A percentile compares a stretch with the other conserved stretches of the same genome.
phyloP scores from a whole-genome alignment of 2,329 filamentous ascomycete genomes.

The Annulohypoxylon truncatum region DNA sequence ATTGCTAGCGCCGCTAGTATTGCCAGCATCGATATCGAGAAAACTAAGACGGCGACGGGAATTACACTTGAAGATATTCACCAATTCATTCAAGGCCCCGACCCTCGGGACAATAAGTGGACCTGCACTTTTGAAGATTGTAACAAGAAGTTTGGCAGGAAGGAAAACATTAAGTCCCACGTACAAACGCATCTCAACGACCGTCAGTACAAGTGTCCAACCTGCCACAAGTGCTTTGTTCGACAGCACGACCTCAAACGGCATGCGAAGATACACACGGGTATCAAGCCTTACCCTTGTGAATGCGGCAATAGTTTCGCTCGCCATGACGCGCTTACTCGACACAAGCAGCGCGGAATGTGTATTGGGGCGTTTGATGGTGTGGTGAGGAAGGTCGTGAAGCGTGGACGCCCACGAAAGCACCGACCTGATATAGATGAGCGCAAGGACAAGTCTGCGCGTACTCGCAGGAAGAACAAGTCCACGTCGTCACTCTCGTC shows the following conservation, averaged over 20 bases:
- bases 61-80: constrained; percentile 88
- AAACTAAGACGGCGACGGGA: constrained; percentile 80
- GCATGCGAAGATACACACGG: constrained; percentile 96
- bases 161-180: constrained; percentile 98
- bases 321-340: constrained; percentile 91
- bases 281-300: constrained; percentile 94
- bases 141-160: constrained; percentile 91
- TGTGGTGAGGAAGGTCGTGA: constrained; percentile 68
- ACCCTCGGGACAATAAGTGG: constrained; percentile 81
- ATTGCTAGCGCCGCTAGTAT: constrained; percentile 69
- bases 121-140: constrained; percentile 81
- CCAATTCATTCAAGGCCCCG: constrained; percentile 78
- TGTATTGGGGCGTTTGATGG: constrained; percentile 95
- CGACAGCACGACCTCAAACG: constrained; percentile 97
- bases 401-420: constrained; percentile 74
- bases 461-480: constrained; percentile 67
- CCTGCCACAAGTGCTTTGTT: constrained; percentile 95
- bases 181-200: constrained; percentile 98
- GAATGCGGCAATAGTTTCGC: constrained; percentile 95
- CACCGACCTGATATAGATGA: constrained; percentile 67
- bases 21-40: constrained; percentile 72
- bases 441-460: constrained; percentile 67
- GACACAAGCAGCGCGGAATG: constrained; percentile 95
- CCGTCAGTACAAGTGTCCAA: constrained; percentile 92
- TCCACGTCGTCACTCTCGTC: constrained; percentile 63